Evolutionary conservation across 2,329 filamentous ascomycete species (phyloP).

Genomic region (Pseudogymnoascus sp.): DNA sequence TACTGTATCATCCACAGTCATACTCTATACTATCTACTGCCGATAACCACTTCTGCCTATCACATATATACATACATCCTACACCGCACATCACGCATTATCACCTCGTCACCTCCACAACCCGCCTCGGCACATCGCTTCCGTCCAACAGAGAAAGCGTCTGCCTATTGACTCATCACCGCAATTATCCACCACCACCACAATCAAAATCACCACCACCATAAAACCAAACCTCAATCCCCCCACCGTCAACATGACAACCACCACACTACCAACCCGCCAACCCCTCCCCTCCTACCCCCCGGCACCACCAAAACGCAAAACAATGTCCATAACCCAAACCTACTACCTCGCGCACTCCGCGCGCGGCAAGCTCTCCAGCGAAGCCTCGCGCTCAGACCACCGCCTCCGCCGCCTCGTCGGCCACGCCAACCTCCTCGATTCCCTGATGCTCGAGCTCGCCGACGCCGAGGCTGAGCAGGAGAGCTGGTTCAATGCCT

Average conservation of each 20-base stretch:
- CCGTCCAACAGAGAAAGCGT: background rate
- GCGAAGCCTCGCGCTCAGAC: slow-evolving; percentile 80
- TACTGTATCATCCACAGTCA: background rate
- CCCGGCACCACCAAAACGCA: slow-evolving; percentile 42
- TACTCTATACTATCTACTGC: background rate
- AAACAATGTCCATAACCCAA: slow-evolving; percentile 95
- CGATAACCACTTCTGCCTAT: slow-evolving; percentile 2
- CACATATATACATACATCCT: background rate
- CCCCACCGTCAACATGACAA: background rate
- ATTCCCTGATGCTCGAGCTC: slow-evolving; percentile 85
- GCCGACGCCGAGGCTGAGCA: slow-evolving; percentile 92
- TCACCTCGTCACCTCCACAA: background rate
- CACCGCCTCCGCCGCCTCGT: slow-evolving; percentile 94
- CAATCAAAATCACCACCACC: background rate
- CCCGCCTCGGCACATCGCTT: background rate
- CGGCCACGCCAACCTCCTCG: slow-evolving; percentile 96
- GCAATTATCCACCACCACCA: background rate
- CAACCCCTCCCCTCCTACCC: slow-evolving; percentile 35
- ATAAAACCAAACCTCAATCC: background rate
- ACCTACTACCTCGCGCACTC: slow-evolving; percentile 98
- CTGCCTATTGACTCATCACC: slow-evolving; percentile 9
- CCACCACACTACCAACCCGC: slow-evolving; percentile 27
- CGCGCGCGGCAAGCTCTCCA: slow-evolving; percentile 90
- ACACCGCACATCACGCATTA: background rate
- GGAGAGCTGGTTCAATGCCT: slow-evolving; percentile 96